These are phyloP conservation scores for Colletotrichum musicola DNA, from an alignment of 2,329 filamentous ascomycete species.

Conservation along the genomic window DNA sequence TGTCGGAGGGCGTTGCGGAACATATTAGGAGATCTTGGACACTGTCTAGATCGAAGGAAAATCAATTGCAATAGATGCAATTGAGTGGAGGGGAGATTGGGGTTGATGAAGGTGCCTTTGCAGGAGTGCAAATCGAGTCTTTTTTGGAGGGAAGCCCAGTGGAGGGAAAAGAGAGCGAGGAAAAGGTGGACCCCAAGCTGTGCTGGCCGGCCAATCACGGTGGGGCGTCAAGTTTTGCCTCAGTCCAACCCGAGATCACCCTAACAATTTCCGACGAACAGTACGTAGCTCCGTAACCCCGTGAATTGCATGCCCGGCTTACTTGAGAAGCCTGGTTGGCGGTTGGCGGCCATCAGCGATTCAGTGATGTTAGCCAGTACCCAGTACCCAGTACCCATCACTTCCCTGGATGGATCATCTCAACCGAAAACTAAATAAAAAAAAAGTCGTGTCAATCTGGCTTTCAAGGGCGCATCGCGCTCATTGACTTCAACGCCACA, in stretches of 20 bases:
- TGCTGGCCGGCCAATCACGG: slow-evolving; percentile 35
- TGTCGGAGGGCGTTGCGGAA: slow-evolving; percentile 98
- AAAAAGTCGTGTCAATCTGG: too few relatives aligned
- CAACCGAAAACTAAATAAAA: too few relatives aligned
- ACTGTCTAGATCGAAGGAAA: slow-evolving; percentile 64
- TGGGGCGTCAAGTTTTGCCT: slow-evolving; percentile 37
- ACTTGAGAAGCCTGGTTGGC: neutral
- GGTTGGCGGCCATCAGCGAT: too few relatives aligned
- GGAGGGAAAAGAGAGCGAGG: slow-evolving; percentile 56
- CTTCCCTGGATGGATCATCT: too few relatives aligned
- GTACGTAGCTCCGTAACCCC: slow-evolving; percentile 33
- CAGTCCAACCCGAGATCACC: slow-evolving; percentile 41
- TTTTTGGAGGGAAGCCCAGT: slow-evolving; percentile 53
- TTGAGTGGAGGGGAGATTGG: slow-evolving; percentile 73
- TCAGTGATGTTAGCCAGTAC: too few relatives aligned
- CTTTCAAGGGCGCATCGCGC: too few relatives aligned
- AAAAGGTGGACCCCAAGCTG: slow-evolving; percentile 42
- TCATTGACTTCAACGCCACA: too few relatives aligned
- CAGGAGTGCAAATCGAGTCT: slow-evolving; percentile 60
- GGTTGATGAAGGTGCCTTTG: slow-evolving; percentile 63
- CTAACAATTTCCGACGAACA: slow-evolving; percentile 40
- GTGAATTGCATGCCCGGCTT: slow-evolving; percentile 15
- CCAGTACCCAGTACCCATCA: too few relatives aligned
- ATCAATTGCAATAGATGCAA: slow-evolving; percentile 75
- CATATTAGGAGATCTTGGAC: slow-evolving; percentile 76